phyloP scores from a whole-genome alignment of 306 rosid genomes.

The Glycyrrhiza uralensis region DNA sequence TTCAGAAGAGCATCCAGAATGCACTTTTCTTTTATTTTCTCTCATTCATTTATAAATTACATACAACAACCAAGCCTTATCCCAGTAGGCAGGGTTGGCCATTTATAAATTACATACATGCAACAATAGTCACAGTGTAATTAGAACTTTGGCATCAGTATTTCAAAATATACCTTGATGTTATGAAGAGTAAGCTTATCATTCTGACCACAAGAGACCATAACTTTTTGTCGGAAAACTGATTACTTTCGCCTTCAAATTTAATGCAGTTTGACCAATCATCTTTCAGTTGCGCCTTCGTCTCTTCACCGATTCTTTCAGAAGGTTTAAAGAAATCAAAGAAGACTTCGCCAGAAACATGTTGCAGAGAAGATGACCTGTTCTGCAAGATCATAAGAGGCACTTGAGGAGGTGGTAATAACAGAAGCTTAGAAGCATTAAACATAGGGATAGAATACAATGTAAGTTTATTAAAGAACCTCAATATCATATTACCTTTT shows the following conservation, averaged over 20 bases:
- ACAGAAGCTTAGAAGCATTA: constrained; percentile 7
- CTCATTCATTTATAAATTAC: background rate
- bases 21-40: background rate
- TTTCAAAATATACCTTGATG: constrained; percentile 64
- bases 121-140: background rate
- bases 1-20: background rate
- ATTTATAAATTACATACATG: background rate
- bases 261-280: constrained; percentile 24
- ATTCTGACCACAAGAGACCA: constrained; percentile 73
- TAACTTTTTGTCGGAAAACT: constrained; percentile 34
- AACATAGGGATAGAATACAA: background rate
- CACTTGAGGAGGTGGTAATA: constrained; percentile 32
- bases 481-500: constrained; percentile 55
- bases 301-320: constrained; percentile 30
- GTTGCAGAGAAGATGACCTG: constrained; percentile 52
- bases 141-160: background rate
- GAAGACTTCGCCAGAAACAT: constrained; percentile 31
- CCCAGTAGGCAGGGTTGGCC: too few relatives aligned
- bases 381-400: constrained; percentile 63
- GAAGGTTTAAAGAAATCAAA: constrained; percentile 53
- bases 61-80: too few relatives aligned
- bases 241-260: constrained; percentile 29
- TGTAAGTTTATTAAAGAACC: background rate
- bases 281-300: constrained; percentile 23
- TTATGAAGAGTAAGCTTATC: constrained; percentile 69